Base-by-base conservation (phyloP, 1,284 basidiomycete genomes). In the Cryptococcus deneoformans region DNA sequence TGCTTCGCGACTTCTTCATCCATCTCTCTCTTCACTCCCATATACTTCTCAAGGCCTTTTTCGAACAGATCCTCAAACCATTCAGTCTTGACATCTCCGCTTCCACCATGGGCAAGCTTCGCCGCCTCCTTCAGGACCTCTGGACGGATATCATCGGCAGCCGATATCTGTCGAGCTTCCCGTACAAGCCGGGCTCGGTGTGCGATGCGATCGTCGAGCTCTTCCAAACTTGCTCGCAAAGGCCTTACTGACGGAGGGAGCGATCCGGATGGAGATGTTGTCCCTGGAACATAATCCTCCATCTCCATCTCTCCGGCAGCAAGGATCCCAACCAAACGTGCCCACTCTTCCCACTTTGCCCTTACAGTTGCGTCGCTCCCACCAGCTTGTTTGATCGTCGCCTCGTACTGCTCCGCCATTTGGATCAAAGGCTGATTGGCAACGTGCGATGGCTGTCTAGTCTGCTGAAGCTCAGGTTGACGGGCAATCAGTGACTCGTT, bases 281-380 rank as follows among this genome's bases (percentile, higher is more conserved):
- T 70, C 9, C 72, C 69, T 0, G 75, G 75, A 6, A 77, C 67
- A 9, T 85, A 81, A 9, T 81, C 81, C 67, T 88, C 86, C 16
- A 92, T 79, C 63, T 72, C 46, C 66, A 89, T 89, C 81, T 91
- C 86, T 55, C 87, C 85, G 75, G 82, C 84, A 14, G 83, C 87
- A 54, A 96, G 80, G 58, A 88, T 83, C 16, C 77, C 77, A 52
- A 94, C 87, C 53, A 82, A 82, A n/a, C 81, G 79, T 65, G 87
- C 86, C 90, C 90, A 94, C 66, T 92, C 85, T 49, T 87, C 86
- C 88, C 90, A 96, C 73, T 93, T 92, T 56, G 82, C 77, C 37
- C 86, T 79, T 0, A 96, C 87, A 5, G 84, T 80, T 43, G 82
- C 84, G 69, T 96, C 92, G 66, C 89, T 92, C 38, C 82, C 81